phyloP scores from a whole-genome alignment of 495 filamentous ascomycete species.

The Daldinia bambusicola region DNA sequence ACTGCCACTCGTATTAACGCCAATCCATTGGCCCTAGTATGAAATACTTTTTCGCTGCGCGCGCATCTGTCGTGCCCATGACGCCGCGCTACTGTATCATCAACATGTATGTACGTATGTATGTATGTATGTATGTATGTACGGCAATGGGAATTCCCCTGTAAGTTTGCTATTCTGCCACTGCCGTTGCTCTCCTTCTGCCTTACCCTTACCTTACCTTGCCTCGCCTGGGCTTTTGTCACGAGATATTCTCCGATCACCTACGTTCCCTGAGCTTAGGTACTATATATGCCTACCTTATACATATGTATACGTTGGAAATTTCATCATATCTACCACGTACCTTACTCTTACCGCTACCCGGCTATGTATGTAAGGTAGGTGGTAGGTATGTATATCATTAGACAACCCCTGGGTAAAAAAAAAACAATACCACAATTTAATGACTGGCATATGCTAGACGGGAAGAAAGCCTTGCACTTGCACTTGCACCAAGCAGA shows the following conservation, averaged over 20 bases:
- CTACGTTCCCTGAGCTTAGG: neutral
- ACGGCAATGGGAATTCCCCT: neutral
- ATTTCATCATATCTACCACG: constrained; percentile 15
- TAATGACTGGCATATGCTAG: constrained; percentile 45
- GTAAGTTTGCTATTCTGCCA: neutral
- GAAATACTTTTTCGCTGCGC: constrained; percentile 10
- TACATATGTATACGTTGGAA: constrained; percentile 1
- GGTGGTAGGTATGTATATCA: constrained; percentile 26
- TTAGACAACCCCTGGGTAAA: constrained; percentile 21
- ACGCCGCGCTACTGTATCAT: constrained; percentile 15
- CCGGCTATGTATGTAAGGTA: constrained; percentile 17
- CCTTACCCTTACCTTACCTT: neutral
- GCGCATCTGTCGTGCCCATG: constrained; percentile 4
- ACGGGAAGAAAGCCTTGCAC: constrained; percentile 37
- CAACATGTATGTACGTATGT: neutral
- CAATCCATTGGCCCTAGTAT: constrained; percentile 26
- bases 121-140: constrained; percentile 1
- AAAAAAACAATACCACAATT: constrained; percentile 32
- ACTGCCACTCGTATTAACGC: constrained; percentile 34
- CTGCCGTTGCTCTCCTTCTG: neutral
- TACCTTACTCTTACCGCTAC: neutral
- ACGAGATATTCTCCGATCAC: constrained; percentile 21
- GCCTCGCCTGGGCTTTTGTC: neutral
- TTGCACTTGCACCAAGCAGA: constrained; percentile 29
- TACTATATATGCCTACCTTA: neutral